Percentiles rank a stretch among this genome's conserved stretches.
These are phyloP conservation scores for Trichoderma sp. DNA, from an alignment of 2,329 filamentous ascomycete genomes.

Conservation along the genomic window DNA sequence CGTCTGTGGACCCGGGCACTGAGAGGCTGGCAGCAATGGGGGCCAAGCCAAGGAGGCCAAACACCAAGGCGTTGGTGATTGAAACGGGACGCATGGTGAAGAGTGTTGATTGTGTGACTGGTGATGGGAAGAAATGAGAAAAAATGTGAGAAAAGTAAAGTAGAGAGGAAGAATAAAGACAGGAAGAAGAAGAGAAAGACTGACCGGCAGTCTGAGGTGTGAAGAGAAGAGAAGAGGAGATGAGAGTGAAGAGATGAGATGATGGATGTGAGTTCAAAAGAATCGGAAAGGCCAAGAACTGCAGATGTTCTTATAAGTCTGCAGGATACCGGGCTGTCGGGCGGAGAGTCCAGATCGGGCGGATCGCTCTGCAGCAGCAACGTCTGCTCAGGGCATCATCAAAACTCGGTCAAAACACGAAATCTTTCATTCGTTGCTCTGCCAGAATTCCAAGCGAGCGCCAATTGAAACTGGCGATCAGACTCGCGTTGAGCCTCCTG, in stretches of 20 bases:
- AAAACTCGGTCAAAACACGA: background rate
- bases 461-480: constrained; percentile 1
- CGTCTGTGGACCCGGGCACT: background rate
- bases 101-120: background rate
- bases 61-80: background rate
- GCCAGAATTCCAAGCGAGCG: background rate
- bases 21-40: background rate
- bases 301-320: background rate
- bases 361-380: background rate
- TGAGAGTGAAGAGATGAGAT: background rate
- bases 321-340: background rate
- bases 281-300: no score
- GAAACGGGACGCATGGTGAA: background rate
- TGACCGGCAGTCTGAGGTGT: background rate
- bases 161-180: background rate
- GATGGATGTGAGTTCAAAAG: background rate
- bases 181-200: background rate
- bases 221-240: background rate
- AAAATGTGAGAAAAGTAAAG: background rate
- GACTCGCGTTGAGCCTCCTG: background rate
- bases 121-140: background rate
- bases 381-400: background rate
- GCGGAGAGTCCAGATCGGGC: background rate
- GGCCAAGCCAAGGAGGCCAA: constrained; percentile 8
- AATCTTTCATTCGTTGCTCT: background rate